Evolutionary conservation across 352 stramenopile species (phyloP).

Genomic region (Blastocystis sp.): DNA sequence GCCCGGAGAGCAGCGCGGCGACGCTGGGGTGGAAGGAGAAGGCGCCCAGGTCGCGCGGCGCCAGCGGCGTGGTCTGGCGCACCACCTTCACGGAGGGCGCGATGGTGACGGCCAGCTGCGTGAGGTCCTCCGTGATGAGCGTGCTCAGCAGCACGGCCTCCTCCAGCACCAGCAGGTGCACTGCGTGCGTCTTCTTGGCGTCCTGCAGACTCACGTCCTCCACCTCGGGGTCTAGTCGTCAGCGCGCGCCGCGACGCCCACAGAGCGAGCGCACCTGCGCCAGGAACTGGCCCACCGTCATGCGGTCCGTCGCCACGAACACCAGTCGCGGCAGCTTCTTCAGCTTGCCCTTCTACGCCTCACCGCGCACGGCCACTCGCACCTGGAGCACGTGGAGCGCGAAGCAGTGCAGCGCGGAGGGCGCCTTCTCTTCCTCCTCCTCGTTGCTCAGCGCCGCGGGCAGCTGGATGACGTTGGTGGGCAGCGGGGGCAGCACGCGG

Average conservation of each 20-base stretch:
- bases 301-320: neutral
- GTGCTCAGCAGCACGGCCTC: neutral
- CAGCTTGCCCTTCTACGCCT: constrained; percentile 12
- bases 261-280: neutral
- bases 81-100: neutral
- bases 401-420: too few relatives aligned
- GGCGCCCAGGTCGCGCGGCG: too few relatives aligned
- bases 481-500: neutral
- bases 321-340: constrained; percentile 28
- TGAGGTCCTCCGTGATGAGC: neutral
- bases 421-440: neutral
- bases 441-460: neutral
- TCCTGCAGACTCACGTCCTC: neutral
- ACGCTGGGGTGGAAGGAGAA: too few relatives aligned
- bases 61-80: neutral
- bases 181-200: neutral
- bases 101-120: neutral
- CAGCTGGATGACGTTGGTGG: neutral
- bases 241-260: neutral
- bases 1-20: too few relatives aligned
- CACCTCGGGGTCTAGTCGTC: neutral
- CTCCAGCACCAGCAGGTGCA: neutral
- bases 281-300: neutral
- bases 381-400: too few relatives aligned
- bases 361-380: too few relatives aligned